Conservation (phyloP, 1,284 basidiomycete species). For the Fomitopsis betulina region DNA sequence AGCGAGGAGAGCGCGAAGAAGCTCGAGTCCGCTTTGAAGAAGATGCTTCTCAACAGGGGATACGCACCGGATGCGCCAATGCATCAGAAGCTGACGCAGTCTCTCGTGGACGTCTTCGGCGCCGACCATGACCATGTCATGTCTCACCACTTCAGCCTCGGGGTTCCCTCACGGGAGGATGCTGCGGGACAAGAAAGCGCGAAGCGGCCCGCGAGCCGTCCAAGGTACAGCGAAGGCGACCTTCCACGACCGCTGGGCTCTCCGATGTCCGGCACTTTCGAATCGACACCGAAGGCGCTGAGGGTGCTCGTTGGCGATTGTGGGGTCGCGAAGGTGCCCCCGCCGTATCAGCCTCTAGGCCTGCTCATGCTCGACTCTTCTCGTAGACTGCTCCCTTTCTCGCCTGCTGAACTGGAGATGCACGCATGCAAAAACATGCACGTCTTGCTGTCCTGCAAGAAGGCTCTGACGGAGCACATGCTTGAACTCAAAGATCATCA, state of each 20-base stretch:
- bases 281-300: constrained; percentile 18
- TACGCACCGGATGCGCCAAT: constrained; percentile 40
- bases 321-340: constrained; percentile 2
- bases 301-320: constrained; percentile 16
- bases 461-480: constrained; percentile 50
- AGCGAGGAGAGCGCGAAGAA: constrained; percentile 30
- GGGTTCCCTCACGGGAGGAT: constrained; percentile 44
- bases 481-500: constrained; percentile 34
- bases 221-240: not conserved
- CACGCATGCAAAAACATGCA: constrained; percentile 64
- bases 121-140: constrained; percentile 20
- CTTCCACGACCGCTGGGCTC: not conserved
- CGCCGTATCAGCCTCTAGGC: constrained; percentile 28
- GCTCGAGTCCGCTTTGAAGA: constrained; percentile 47
- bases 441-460: constrained; percentile 53
- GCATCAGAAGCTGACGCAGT: constrained; percentile 36
- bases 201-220: constrained; percentile 11
- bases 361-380: constrained; percentile 44
- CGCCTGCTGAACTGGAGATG: constrained; percentile 60
- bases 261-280: not conserved
- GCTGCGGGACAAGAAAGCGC: constrained; percentile 20
- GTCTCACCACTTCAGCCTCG: constrained; percentile 42
- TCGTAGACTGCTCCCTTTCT: constrained; percentile 49
- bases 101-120: constrained; percentile 50
- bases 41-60: constrained; percentile 48